These are phyloP conservation scores for Aaosphaeria pasadenensis DNA, from an alignment of 2,329 filamentous ascomycete genomes.

Conservation along the genomic window DNA sequence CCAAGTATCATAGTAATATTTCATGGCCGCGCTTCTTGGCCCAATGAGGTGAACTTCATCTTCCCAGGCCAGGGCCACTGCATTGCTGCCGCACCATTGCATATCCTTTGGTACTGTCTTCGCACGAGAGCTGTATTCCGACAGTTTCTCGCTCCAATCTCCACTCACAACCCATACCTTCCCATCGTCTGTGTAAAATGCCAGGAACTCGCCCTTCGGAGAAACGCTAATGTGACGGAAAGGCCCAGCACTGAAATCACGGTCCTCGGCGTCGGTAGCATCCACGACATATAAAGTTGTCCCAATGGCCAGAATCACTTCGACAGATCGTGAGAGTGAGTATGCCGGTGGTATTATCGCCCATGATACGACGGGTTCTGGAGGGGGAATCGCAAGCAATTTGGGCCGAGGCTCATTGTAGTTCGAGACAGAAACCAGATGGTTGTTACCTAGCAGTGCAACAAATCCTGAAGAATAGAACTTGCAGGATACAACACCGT, in stretches of 20 bases:
- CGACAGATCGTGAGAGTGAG: conserved; percentile 87
- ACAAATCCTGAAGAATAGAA: conserved; percentile 95
- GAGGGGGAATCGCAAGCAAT: conserved; percentile 70
- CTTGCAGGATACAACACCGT: conserved; percentile 80
- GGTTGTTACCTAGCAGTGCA: conserved; percentile 83
- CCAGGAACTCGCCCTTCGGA: conserved; percentile 83
- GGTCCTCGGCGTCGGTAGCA: conserved; percentile 84
- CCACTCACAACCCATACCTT: conserved; percentile 89
- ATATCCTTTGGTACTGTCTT: conserved; percentile 83
- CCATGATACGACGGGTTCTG: conserved; percentile 83
- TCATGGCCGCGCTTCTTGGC: conserved; percentile 70
- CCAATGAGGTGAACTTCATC: conserved; percentile 95
- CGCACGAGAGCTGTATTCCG: conserved; percentile 86
- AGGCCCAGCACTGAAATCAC: conserved; percentile 84
- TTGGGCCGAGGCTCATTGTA: conserved; percentile 90
- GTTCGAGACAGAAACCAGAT: conserved; percentile 78
- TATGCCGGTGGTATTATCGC: conserved; percentile 81
- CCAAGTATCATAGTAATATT: conserved; percentile 85
- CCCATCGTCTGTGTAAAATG: conserved; percentile 80
- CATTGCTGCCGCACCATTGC: conserved; percentile 95
- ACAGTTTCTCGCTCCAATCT: conserved; percentile 88
- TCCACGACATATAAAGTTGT: conserved; percentile 85
- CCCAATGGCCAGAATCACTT: conserved; percentile 82
- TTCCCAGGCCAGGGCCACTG: conserved; percentile 92
- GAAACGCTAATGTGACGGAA: conserved; percentile 90